Evolutionary conservation across 257 asterid genomes (phyloP).

Genomic region (Ocimum tenuiflorum): DNA sequence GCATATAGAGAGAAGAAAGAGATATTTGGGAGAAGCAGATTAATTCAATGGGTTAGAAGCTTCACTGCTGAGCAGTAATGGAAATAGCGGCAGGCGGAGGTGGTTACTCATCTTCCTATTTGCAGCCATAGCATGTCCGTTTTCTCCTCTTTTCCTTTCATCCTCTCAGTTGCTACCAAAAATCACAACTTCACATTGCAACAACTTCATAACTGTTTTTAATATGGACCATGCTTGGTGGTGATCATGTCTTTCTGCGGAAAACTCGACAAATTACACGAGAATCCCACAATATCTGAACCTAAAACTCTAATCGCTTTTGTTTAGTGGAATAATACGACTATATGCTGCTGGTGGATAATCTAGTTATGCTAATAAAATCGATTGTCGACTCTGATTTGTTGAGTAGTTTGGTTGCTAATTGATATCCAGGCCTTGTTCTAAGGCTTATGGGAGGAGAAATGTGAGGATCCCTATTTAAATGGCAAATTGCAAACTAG

Average conservation of each 20-base stretch:
- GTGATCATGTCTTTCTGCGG: not conserved
- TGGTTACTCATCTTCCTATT: slow-evolving; percentile 17
- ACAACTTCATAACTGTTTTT: not conserved
- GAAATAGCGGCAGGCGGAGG: slow-evolving; percentile 1
- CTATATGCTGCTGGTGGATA: not conserved
- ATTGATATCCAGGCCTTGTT: slow-evolving; percentile 22
- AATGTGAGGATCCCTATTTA: slow-evolving; percentile 10
- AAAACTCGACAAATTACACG: no score
- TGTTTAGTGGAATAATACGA: not conserved
- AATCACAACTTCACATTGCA: not conserved
- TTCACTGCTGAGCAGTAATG: slow-evolving; percentile 27
- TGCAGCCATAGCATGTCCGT: slow-evolving; percentile 29
- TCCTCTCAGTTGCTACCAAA: not conserved
- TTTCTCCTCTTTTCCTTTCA: not conserved
- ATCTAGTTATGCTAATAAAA: not conserved
- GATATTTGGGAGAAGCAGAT: not conserved
- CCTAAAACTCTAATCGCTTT: not conserved
- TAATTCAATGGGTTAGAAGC: slow-evolving; percentile 20
- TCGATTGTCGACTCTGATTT: not conserved
- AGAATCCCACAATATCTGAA: not conserved
- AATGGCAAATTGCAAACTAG: slow-evolving; percentile 5
- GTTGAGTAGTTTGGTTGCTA: not conserved
- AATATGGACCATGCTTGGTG: not conserved
- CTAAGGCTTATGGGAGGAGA: slow-evolving; percentile 10
- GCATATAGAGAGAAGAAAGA: not conserved